Evolutionary conservation across 371 early-diverging fungal species (phyloP).

Genomic region (Mucor velutinosus): DNA sequence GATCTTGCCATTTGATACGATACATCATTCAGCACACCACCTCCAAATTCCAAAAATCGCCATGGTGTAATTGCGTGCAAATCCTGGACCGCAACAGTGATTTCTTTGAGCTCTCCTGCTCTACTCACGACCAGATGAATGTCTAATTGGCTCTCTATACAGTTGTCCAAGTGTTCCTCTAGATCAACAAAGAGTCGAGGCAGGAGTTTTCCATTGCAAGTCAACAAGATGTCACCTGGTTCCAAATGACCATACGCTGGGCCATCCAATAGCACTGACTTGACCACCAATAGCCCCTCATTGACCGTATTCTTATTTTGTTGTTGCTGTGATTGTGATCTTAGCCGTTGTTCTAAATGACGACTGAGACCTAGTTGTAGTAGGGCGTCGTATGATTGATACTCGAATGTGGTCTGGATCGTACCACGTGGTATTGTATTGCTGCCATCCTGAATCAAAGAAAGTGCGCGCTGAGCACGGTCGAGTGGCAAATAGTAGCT

Average conservation of each 20-base stretch:
- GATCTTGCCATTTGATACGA: constrained; percentile 86
- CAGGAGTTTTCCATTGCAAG: constrained; percentile 59
- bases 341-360: constrained; percentile 62
- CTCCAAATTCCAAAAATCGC: constrained; percentile 83
- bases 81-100: constrained; percentile 71
- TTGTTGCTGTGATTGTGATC: constrained; percentile 52
- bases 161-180: constrained; percentile 67
- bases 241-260: constrained; percentile 66
- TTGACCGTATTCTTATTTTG: constrained; percentile 41
- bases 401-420: constrained; percentile 71
- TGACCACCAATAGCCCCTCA: constrained; percentile 74
- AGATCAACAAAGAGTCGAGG: constrained; percentile 68
- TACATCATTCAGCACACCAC: constrained; percentile 79
- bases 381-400: constrained; percentile 62
- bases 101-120: constrained; percentile 56
- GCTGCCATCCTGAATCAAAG: constrained; percentile 50
- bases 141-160: constrained; percentile 53
- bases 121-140: constrained; percentile 71
- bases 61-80: constrained; percentile 76
- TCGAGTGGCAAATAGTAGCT: constrained; percentile 69
- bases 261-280: constrained; percentile 69
- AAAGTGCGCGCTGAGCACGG: constrained; percentile 71
- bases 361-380: constrained; percentile 59
- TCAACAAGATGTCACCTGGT: constrained; percentile 76
- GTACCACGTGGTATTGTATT: constrained; percentile 75